Evolutionary conservation across 768 basidiomycete genomes (phyloP).

Genomic region (Amanita brunnescens): DNA sequence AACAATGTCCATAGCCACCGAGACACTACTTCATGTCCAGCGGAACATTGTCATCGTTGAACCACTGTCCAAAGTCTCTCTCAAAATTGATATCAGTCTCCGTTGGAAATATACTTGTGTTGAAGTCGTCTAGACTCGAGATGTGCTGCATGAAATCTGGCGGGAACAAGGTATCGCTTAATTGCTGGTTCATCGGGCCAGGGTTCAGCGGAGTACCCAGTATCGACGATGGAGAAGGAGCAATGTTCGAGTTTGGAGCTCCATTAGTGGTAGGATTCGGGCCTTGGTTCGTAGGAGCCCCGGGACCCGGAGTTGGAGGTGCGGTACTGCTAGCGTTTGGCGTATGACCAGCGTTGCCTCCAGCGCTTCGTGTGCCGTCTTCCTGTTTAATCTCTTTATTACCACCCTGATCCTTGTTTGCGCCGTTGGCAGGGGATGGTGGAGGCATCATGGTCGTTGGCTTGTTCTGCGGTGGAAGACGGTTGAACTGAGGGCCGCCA

Average conservation of each 20-base stretch:
- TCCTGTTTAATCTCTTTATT: slow-evolving; percentile 3
- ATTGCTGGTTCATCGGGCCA: slow-evolving; percentile 2
- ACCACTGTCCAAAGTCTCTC: slow-evolving; percentile 71
- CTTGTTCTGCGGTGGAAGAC: slow-evolving; percentile 5
- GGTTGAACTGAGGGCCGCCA: slow-evolving; percentile 2
- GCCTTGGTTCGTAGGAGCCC: background rate
- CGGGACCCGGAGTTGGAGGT: slow-evolving; percentile 4
- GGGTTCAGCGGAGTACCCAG: slow-evolving; percentile 4
- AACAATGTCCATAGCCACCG: background rate
- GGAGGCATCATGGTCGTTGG: slow-evolving; percentile 6
- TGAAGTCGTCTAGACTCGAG: slow-evolving; percentile 33
- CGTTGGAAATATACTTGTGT: slow-evolving; percentile 30
- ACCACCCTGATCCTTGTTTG: slow-evolving; percentile 6
- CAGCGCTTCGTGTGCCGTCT: background rate
- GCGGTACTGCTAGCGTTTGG: slow-evolving; percentile 6
- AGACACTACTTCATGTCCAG: slow-evolving; percentile 25
- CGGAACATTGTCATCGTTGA: slow-evolving; percentile 44
- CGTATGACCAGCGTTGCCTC: slow-evolving; percentile 6
- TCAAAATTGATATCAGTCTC: slow-evolving; percentile 55
- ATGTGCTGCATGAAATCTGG: slow-evolving; percentile 15
- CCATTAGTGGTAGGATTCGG: slow-evolving; percentile 2
- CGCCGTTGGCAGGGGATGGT: slow-evolving; percentile 3
- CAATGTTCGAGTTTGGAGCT: slow-evolving; percentile 1
- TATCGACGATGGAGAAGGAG: slow-evolving; percentile 5
- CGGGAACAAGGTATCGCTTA: slow-evolving; percentile 6